Evolutionary conservation across 768 basidiomycete genomes (phyloP).

Genomic region (Amanita rubescens): DNA sequence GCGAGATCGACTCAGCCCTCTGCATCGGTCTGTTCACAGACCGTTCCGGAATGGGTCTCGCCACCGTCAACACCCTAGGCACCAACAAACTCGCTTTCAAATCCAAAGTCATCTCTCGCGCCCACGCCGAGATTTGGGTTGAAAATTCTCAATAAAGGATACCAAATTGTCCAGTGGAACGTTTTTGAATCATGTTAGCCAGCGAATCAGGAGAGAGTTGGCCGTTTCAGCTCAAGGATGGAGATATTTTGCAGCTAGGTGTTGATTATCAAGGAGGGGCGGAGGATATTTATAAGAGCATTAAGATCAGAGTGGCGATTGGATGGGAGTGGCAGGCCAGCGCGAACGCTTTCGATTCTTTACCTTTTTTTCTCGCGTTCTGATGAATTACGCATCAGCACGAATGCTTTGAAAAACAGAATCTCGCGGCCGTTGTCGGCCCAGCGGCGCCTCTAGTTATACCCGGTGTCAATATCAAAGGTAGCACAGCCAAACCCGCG

Average conservation of each 20-base stretch:
- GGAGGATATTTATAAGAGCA: conserved; percentile 95
- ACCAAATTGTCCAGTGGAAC: conserved; percentile 89
- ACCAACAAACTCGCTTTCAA: no score
- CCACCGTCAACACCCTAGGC: neutral
- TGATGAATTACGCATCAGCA: conserved; percentile 30
- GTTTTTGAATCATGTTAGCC: conserved; percentile 91
- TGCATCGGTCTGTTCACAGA: neutral
- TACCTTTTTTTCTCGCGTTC: neutral
- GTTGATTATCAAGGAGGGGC: conserved; percentile 97
- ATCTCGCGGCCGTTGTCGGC: conserved; percentile 30
- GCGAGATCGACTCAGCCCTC: neutral
- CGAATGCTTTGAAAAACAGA: conserved; percentile 64
- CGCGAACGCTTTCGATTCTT: conserved; percentile 82
- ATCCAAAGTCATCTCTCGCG: no score
- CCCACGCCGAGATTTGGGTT: no score
- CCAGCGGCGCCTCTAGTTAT: conserved; percentile 25
- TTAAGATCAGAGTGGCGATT: conserved; percentile 91
- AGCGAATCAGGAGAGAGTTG: conserved; percentile 76
- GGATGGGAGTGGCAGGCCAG: conserved; percentile 58
- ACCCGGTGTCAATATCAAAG: neutral
- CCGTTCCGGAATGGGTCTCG: neutral
- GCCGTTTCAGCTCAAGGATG: conserved; percentile 78
- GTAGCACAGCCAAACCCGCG: conserved; percentile 11
- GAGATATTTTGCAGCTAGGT: conserved; percentile 93
- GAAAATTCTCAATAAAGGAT: conserved; percentile 80